A percentile compares a stretch with the other conserved stretches of the same genome.
These are phyloP conservation scores for Phytophthora palmivora DNA, from an alignment of 352 stramenopile genomes.

Conservation along the genomic window DNA sequence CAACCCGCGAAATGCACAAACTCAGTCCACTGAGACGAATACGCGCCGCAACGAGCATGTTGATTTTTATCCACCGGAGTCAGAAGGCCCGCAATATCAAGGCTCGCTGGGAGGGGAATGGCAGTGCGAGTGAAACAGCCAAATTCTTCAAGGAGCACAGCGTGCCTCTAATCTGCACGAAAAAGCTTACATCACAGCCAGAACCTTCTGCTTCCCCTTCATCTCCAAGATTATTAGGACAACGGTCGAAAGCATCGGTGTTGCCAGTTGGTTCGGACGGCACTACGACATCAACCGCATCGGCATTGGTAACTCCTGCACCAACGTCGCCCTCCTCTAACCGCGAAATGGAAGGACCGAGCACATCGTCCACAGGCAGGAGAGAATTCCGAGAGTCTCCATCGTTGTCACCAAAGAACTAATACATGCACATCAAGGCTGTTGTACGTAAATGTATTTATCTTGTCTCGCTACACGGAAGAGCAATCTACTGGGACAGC, in stretches of 20 bases:
- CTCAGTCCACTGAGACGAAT: constrained; percentile 52
- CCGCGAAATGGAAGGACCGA: constrained; percentile 6
- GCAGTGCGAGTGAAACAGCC: constrained; percentile 11
- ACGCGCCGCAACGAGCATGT: constrained; percentile 58
- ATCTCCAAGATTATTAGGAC: constrained; percentile 9
- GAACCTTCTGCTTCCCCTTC: constrained; percentile 4
- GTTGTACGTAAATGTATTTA: constrained; percentile 33
- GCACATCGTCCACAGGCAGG: constrained; percentile 12
- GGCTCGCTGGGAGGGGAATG: constrained; percentile 37
- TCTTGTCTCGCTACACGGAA: constrained; percentile 15
- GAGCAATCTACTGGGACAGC: constrained; percentile 29
- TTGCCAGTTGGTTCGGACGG: constrained; percentile 49
- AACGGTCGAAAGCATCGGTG: constrained; percentile 64
- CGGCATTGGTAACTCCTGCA: constrained; percentile 12
- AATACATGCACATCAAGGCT: constrained; percentile 23
- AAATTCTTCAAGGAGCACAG: constrained; percentile 32
- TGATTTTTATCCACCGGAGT: constrained; percentile 71
- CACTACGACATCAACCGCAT: constrained; percentile 1
- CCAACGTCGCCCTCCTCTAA: not conserved
- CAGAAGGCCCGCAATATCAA: constrained; percentile 69
- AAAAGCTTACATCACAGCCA: constrained; percentile 17
- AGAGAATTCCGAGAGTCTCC: constrained; percentile 11
- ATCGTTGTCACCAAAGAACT: constrained; percentile 13
- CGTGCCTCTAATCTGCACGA: constrained; percentile 18
- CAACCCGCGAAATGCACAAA: constrained; percentile 72